Percentiles rank a stretch among this genome's conserved stretches.
Conservation (phyloP, 2,329 filamentous ascomycete genomes). For the Hypoxylon sp. region DNA sequence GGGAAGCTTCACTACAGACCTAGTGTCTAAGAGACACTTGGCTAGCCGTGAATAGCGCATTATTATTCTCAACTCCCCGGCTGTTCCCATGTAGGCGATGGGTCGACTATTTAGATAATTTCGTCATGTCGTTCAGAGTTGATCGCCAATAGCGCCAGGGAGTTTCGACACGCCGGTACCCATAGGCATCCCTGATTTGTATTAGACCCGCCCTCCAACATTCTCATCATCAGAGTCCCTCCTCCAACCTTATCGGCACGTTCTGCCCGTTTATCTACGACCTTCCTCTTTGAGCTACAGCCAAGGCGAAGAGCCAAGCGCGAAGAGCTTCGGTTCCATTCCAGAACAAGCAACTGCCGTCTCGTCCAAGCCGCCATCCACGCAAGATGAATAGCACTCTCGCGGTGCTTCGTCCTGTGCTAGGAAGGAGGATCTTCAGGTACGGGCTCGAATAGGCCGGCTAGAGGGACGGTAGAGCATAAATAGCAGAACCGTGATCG, state of each 20-base stretch:
- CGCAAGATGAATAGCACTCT: slow-evolving; percentile 1
- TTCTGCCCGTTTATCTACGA: slow-evolving; percentile 29
- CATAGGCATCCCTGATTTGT: neutral
- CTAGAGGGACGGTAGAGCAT: neutral
- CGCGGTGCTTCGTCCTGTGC: slow-evolving; percentile 19
- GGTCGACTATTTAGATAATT: too few species aligned
- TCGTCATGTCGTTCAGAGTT: neutral
- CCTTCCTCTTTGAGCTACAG: slow-evolving; percentile 37
- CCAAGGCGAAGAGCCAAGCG: slow-evolving; percentile 5
- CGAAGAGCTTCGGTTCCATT: slow-evolving; percentile 33
- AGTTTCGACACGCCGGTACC: slow-evolving; percentile 9
- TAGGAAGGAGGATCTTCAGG: slow-evolving; percentile 32
- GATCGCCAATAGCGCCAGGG: slow-evolving; percentile 9
- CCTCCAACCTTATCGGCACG: slow-evolving; percentile 41
- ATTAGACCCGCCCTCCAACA: slow-evolving; percentile 10
- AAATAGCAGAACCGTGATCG: slow-evolving; percentile 1
- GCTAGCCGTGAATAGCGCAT: neutral
- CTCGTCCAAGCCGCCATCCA: slow-evolving; percentile 1
- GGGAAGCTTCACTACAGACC: neutral
- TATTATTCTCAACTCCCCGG: neutral
- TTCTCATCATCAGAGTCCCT: slow-evolving; percentile 23
- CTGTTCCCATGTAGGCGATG: neutral
- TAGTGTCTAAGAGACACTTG: neutral
- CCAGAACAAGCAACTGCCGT: slow-evolving; percentile 31
- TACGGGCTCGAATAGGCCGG: neutral